Evolutionary conservation across 345 rosid species (phyloP).

Genomic region (Capsella bursapastoris): DNA sequence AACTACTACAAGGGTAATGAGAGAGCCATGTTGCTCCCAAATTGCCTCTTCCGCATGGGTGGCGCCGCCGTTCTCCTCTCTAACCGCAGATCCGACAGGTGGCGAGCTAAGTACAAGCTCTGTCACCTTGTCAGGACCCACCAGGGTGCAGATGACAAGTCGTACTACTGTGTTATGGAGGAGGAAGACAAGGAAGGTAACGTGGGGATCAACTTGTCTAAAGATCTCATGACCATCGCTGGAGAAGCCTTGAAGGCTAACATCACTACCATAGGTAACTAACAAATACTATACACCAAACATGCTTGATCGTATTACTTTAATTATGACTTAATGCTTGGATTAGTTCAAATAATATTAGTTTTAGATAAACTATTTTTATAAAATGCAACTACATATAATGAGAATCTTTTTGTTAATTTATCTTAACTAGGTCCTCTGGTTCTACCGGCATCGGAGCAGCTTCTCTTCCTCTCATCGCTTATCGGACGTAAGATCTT

Average conservation of each 20-base stretch:
- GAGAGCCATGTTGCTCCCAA: slow-evolving; percentile 84
- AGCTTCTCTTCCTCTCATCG: slow-evolving; percentile 60
- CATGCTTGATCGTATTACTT: neutral
- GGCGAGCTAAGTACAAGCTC: slow-evolving; percentile 65
- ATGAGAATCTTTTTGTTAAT: too few species aligned
- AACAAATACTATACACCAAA: neutral
- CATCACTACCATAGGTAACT: slow-evolving; percentile 62
- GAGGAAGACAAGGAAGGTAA: slow-evolving; percentile 70
- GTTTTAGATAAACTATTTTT: too few species aligned
- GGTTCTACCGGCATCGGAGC: slow-evolving; percentile 80
- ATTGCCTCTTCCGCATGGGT: slow-evolving; percentile 86
- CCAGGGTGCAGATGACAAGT: slow-evolving; percentile 70
- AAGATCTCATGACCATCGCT: slow-evolving; percentile 79
- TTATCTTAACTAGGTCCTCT: slow-evolving; percentile 52
- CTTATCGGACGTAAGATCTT: slow-evolving; percentile 70
- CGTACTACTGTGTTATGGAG: slow-evolving; percentile 67
- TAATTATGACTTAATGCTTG: neutral
- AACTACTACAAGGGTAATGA: slow-evolving; percentile 73
- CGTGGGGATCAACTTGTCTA: slow-evolving; percentile 64
- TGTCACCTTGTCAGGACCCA: slow-evolving; percentile 76
- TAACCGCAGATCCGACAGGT: slow-evolving; percentile 57
- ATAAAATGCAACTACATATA: too few species aligned
- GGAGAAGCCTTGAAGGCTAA: slow-evolving; percentile 81
- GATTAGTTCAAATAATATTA: too few species aligned
- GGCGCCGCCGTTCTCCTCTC: slow-evolving; percentile 70